Conservation (phyloP, 305 asterid species). For the Caryopteris hybrid region DNA sequence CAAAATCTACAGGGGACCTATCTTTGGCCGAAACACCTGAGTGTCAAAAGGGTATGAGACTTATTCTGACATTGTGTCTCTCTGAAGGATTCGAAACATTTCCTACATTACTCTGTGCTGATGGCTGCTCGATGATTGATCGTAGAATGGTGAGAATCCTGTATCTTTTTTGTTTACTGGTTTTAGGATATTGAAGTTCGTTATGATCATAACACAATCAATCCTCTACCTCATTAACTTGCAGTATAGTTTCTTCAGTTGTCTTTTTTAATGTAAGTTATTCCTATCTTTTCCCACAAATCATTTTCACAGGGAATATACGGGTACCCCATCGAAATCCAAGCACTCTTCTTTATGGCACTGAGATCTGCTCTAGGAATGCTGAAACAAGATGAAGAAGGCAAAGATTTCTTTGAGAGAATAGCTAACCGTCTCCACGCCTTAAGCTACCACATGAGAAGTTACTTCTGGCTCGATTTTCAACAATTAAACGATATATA, state of each 20-base stretch:
- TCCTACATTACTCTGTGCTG: slow-evolving; percentile 66
- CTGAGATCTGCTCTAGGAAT: slow-evolving; percentile 60
- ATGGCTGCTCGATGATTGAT: slow-evolving; percentile 71
- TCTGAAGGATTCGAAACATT: slow-evolving; percentile 64
- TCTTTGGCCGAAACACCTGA: slow-evolving; percentile 48
- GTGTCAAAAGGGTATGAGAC: slow-evolving; percentile 59
- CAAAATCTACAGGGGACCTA: slow-evolving; percentile 52
- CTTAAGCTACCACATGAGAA: slow-evolving; percentile 80
- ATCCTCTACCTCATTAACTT: too few species aligned
- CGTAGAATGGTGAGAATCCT: slow-evolving; percentile 54
- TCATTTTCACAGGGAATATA: slow-evolving; percentile 56
- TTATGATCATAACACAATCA: too few species aligned
- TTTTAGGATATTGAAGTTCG: too few species aligned
- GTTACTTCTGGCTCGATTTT: slow-evolving; percentile 86
- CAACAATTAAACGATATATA: slow-evolving; percentile 73
- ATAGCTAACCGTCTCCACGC: slow-evolving; percentile 83
- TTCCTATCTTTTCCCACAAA: too few species aligned
- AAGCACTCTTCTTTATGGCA: slow-evolving; percentile 92
- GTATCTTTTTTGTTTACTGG: too few species aligned
- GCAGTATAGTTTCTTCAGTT: too few species aligned
- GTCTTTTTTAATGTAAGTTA: too few species aligned
- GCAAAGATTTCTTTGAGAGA: slow-evolving; percentile 65
- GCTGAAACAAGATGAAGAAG: slow-evolving; percentile 75
- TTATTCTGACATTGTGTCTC: slow-evolving; percentile 46
- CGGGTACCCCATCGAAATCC: slow-evolving; percentile 91